A percentile compares a stretch with the other conserved stretches of the same genome.
Evolutionary conservation across 345 rosid species (phyloP).

Genomic region (Eutrema heterophyllum): DNA sequence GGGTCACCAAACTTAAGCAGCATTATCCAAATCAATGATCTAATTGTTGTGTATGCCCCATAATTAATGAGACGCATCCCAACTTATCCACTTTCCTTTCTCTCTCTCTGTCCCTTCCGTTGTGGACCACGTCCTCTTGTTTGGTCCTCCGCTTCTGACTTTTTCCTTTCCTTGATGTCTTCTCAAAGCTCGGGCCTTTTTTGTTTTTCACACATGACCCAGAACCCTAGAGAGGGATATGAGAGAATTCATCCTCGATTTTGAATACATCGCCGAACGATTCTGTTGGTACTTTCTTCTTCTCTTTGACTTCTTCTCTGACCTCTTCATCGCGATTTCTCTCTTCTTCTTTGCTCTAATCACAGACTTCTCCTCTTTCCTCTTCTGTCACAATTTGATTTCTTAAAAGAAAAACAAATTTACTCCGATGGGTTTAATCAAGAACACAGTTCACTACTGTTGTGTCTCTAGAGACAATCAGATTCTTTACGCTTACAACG

Average conservation of each 20-base stretch:
- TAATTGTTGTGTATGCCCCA: too few relatives aligned
- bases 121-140: conserved; percentile 16
- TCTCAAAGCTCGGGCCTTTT: not conserved
- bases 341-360: conserved; percentile 28
- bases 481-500: conserved; percentile 47
- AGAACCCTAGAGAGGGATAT: conserved; percentile 27
- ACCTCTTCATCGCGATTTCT: conserved; percentile 20
- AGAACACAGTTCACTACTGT: conserved; percentile 64
- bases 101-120: not conserved
- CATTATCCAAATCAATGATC: too few relatives aligned
- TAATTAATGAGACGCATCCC: too few relatives aligned
- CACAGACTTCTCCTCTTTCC: conserved; percentile 24
- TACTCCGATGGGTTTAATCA: conserved; percentile 49
- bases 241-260: conserved; percentile 33
- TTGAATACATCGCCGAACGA: conserved; percentile 35
- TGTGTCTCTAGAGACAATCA: conserved; percentile 56
- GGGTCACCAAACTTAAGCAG: too few relatives aligned
- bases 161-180: not conserved
- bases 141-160: conserved; percentile 21
- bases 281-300: conserved; percentile 32
- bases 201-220: not conserved
- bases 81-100: not conserved
- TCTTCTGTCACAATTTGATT: conserved; percentile 28
- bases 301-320: conserved; percentile 30
- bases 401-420: not conserved